Conservation (phyloP, 257 asterid genomes). For the Scutellaria galericulata region DNA sequence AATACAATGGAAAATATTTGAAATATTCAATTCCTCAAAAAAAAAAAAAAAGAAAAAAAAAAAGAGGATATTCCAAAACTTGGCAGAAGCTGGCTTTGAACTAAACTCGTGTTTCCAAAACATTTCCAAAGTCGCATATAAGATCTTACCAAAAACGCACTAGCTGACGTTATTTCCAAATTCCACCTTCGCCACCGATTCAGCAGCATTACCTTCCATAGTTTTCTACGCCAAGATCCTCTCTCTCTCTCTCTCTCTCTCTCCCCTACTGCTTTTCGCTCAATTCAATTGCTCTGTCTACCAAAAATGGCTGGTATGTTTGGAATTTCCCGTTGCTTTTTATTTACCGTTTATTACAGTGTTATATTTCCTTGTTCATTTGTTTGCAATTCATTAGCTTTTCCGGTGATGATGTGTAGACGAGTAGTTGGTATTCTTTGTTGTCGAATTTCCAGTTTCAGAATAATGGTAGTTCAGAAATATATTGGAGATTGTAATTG, state of each 20-base stretch:
- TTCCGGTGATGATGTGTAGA: background rate
- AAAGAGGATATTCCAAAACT: too few relatives aligned
- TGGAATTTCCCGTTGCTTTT: background rate
- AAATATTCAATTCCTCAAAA: too few relatives aligned
- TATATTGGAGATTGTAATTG: constrained; percentile 16
- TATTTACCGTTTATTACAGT: background rate
- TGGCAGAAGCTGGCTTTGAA: background rate
- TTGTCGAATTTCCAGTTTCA: background rate
- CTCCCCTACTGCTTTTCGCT: constrained; percentile 25
- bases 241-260: constrained; percentile 31
- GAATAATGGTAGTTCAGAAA: constrained; percentile 12
- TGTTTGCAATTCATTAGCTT: background rate
- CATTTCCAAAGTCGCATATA: background rate
- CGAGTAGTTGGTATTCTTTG: constrained; percentile 5
- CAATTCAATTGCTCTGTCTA: constrained; percentile 29
- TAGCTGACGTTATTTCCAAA: constrained; percentile 35
- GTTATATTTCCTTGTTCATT: background rate
- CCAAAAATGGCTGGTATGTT: constrained; percentile 48
- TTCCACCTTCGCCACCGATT: constrained; percentile 39
- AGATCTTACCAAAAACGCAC: background rate
- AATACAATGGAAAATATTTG: too few relatives aligned
- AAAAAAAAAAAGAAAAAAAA: too few relatives aligned
- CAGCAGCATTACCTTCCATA: constrained; percentile 35
- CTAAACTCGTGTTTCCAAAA: background rate
- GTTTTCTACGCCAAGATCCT: constrained; percentile 38